phyloP scores from a whole-genome alignment of 768 basidiomycete species.

The Antrodiella citrinella region DNA sequence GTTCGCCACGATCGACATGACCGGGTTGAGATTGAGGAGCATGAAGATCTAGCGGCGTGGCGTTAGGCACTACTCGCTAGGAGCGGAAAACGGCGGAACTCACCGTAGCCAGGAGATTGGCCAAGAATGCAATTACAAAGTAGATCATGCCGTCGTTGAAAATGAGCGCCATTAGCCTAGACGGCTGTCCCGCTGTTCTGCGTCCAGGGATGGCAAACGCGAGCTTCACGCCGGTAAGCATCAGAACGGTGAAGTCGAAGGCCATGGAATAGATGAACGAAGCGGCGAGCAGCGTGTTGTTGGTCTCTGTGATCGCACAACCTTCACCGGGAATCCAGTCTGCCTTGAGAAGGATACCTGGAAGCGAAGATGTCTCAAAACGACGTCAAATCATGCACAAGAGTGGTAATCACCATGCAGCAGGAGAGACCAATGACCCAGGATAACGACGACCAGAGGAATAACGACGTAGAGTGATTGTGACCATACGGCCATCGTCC shows the following conservation, averaged over 20 bases:
- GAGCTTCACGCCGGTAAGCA: constrained; percentile 55
- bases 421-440: constrained; percentile 67
- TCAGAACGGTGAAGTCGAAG: constrained; percentile 57
- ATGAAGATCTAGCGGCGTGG: constrained; percentile 50
- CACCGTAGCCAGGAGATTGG: constrained; percentile 33
- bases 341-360: constrained; percentile 55
- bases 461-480: constrained; percentile 44
- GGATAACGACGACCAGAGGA: constrained; percentile 46
- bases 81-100: neutral
- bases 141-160: constrained; percentile 68
- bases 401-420: constrained; percentile 41
- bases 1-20: constrained; percentile 70
- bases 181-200: constrained; percentile 4
- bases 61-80: constrained; percentile 18
- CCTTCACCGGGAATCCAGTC: constrained; percentile 41
- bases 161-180: constrained; percentile 50
- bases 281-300: constrained; percentile 56
- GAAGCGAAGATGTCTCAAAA: too few species aligned
- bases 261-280: constrained; percentile 74
- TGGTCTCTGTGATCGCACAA: constrained; percentile 51
- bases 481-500: constrained; percentile 65
- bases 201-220: constrained; percentile 13
- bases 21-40: constrained; percentile 53
- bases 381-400: neutral
- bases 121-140: constrained; percentile 61